These are phyloP conservation scores for Russula abietina DNA, from an alignment of 768 basidiomycete genomes.

Conservation along the genomic window DNA sequence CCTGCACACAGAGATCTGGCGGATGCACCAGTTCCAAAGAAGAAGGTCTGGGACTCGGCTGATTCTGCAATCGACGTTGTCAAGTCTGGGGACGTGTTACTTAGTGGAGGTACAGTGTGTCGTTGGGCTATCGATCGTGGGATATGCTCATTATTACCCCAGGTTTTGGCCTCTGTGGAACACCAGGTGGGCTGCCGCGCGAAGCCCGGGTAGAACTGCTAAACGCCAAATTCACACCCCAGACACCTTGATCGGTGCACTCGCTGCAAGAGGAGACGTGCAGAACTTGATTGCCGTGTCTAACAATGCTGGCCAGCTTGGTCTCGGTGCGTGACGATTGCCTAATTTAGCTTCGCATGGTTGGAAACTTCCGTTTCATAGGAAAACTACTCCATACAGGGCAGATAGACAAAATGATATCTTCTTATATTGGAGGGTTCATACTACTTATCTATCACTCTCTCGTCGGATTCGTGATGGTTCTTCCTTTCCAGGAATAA, in stretches of 20 bases:
- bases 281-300: conserved; percentile 73
- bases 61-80: conserved; percentile 82
- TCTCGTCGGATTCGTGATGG: neutral
- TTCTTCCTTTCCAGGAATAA: conserved; percentile 56
- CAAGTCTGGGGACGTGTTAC: conserved; percentile 69
- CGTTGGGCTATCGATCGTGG: neutral
- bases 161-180: conserved; percentile 90
- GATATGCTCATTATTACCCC: neutral
- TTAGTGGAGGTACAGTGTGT: conserved; percentile 66
- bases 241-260: conserved; percentile 81
- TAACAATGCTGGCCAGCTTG: conserved; percentile 73
- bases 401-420: conserved; percentile 77
- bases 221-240: neutral
- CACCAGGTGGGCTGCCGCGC: conserved; percentile 53
- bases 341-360: neutral
- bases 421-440: conserved; percentile 85
- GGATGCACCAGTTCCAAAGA: conserved; percentile 32
- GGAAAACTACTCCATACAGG: conserved; percentile 68
- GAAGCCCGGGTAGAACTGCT: neutral
- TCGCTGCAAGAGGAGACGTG: conserved; percentile 71
- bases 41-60: conserved; percentile 73
- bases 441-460: conserved; percentile 22
- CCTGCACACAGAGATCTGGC: conserved; percentile 15
- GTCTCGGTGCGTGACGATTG: conserved; percentile 48
- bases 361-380: conserved; percentile 29